Conservation (phyloP, 2,329 filamentous ascomycete species). For the Monilinia aucupariae region DNA sequence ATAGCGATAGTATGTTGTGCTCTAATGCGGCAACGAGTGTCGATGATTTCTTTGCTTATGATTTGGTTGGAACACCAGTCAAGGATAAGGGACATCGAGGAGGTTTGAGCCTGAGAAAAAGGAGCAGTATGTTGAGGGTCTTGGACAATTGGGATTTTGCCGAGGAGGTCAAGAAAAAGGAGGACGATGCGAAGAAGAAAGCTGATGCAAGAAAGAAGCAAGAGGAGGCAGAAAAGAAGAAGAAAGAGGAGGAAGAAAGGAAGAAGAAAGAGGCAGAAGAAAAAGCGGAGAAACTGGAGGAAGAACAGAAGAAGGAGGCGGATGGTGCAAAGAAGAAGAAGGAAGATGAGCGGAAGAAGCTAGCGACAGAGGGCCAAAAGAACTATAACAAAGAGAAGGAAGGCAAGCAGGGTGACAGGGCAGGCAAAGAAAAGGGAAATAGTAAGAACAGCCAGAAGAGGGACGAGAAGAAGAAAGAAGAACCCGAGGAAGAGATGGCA, state of each 20-base stretch:
- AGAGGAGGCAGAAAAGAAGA: background rate
- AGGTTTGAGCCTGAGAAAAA: conserved; percentile 38
- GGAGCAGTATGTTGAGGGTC: conserved; percentile 34
- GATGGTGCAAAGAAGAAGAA: conserved; percentile 20
- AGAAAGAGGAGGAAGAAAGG: background rate
- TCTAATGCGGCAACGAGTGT: conserved; percentile 34
- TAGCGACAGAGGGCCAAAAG: background rate
- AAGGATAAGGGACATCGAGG: conserved; percentile 35
- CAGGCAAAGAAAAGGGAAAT: background rate
- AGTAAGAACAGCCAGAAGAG: conserved; percentile 22
- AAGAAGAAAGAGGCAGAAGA: conserved; percentile 27
- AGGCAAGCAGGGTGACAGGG: background rate
- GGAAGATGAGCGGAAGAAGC: background rate
- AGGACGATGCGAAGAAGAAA: background rate
- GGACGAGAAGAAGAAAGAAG: conserved; percentile 15
- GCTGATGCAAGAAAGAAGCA: background rate
- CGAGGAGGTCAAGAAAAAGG: conserved; percentile 21
- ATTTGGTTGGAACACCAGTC: conserved; percentile 37
- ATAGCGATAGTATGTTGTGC: conserved; percentile 37
- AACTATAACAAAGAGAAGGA: background rate
- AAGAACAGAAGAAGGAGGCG: background rate
- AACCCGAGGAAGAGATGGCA: conserved; percentile 19
- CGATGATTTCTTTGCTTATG: conserved; percentile 36
- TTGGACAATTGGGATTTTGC: conserved; percentile 30
- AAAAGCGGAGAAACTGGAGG: conserved; percentile 17